Evolutionary conservation across 2,329 filamentous ascomycete genomes (phyloP).

Genomic region (Microcyclospora tardicrescens): DNA sequence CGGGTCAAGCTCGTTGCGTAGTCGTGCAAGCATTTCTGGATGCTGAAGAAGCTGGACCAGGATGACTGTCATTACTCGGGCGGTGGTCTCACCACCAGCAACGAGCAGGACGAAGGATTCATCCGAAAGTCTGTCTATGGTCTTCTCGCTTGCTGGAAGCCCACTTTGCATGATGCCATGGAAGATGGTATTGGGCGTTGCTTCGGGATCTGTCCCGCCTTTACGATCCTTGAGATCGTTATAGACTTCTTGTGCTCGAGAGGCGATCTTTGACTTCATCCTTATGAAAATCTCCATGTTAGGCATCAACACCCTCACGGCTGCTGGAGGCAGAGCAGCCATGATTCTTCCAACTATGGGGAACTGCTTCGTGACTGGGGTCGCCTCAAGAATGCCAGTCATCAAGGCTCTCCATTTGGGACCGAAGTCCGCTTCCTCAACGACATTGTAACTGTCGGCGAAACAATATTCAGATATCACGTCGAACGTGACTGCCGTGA

Average conservation of each 20-base stretch:
- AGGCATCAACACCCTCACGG: slow-evolving; percentile 1
- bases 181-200: slow-evolving; percentile 6
- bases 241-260: too few relatives aligned
- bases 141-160: slow-evolving; percentile 5
- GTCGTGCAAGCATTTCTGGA: slow-evolving; percentile 1
- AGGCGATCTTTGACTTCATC: too few relatives aligned
- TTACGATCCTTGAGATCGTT: too few relatives aligned
- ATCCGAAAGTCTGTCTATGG: slow-evolving; percentile 2
- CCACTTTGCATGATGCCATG: slow-evolving; percentile 4
- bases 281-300: background rate
- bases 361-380: too few relatives aligned
- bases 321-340: background rate
- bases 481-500: too few relatives aligned
- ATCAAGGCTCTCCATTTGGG: too few relatives aligned
- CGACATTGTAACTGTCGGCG: too few relatives aligned
- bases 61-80: slow-evolving; percentile 2
- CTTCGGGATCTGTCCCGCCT: too few relatives aligned
- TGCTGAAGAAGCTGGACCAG: slow-evolving; percentile 7
- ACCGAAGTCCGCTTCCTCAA: too few relatives aligned
- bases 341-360: too few relatives aligned
- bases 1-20: slow-evolving; percentile 4
- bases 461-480: too few relatives aligned
- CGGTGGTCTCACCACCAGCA: slow-evolving; percentile 7
- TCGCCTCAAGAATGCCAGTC: too few relatives aligned
- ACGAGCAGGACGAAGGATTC: slow-evolving; percentile 5